Evolutionary conservation across 1,284 basidiomycete genomes (phyloP).

Genomic region (Malassezia nana): DNA sequence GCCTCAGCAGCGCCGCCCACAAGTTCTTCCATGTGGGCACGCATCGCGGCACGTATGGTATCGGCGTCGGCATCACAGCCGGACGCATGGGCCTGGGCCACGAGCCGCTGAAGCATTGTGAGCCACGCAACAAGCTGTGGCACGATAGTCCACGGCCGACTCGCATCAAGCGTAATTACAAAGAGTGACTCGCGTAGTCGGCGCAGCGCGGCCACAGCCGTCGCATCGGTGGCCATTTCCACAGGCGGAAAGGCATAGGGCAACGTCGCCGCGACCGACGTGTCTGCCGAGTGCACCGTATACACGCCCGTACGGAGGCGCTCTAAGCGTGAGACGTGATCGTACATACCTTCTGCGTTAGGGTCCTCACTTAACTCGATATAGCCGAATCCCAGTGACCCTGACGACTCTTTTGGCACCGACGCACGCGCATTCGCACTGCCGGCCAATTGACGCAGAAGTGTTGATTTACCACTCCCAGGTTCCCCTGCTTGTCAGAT

Average conservation of each 20-base stretch:
- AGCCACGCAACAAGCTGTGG: slow-evolving; percentile 81
- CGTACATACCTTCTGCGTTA: slow-evolving; percentile 24
- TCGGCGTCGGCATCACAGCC: slow-evolving; percentile 55
- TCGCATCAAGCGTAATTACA: slow-evolving; percentile 89
- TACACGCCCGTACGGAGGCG: slow-evolving; percentile 62
- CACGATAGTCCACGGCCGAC: slow-evolving; percentile 78
- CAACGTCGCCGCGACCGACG: slow-evolving; percentile 65
- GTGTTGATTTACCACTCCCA: slow-evolving; percentile 13
- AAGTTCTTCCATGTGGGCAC: slow-evolving; percentile 51
- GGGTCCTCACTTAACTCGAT: slow-evolving; percentile 39
- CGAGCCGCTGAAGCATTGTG: slow-evolving; percentile 27
- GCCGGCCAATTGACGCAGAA: slow-evolving; percentile 3
- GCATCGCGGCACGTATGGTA: slow-evolving; percentile 29
- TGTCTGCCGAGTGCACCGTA: slow-evolving; percentile 69
- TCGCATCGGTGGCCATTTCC: slow-evolving; percentile 15
- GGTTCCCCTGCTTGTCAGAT: slow-evolving; percentile 5
- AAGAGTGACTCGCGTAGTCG: slow-evolving; percentile 68
- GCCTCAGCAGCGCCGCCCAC: neutral
- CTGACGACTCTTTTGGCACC: slow-evolving; percentile 2
- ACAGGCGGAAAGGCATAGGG: slow-evolving; percentile 67
- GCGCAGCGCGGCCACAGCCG: slow-evolving; percentile 22
- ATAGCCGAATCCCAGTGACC: slow-evolving; percentile 31
- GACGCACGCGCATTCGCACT: neutral
- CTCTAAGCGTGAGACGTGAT: slow-evolving; percentile 13
- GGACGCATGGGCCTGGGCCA: slow-evolving; percentile 1